phyloP scores from a whole-genome alignment of 2,329 filamentous ascomycete species.

The Pseudocercospora crystallina region DNA sequence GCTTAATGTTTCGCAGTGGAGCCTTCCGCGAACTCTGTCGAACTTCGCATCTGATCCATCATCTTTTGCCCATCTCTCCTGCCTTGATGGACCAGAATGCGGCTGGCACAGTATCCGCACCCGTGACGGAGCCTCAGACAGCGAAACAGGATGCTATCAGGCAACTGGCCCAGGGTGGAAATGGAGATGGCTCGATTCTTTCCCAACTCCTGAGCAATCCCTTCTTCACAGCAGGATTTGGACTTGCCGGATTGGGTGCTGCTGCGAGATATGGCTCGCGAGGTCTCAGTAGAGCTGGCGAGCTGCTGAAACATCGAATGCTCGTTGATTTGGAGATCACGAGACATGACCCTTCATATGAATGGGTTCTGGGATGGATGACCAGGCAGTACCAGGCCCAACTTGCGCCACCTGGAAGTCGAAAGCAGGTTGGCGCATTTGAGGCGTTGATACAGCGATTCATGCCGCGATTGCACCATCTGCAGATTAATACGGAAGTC shows the following conservation, averaged over 20 bases:
- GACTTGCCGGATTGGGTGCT: conserved; percentile 84
- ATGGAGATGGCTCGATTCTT: conserved; percentile 42
- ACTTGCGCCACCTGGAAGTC: conserved; percentile 38
- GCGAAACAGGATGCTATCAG: conserved; percentile 37
- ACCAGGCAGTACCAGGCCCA: conserved; percentile 55
- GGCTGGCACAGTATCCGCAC: conserved; percentile 22
- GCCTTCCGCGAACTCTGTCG: no score
- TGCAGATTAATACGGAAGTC: conserved; percentile 65
- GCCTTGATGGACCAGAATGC: conserved; percentile 38
- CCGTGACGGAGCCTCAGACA: conserved; percentile 8
- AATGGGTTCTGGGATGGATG: conserved; percentile 93
- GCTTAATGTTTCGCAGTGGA: no score
- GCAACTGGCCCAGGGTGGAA: conserved; percentile 35
- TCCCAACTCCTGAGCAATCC: conserved; percentile 51
- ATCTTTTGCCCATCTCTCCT: neutral
- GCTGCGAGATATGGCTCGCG: conserved; percentile 77
- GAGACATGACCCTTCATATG: conserved; percentile 88
- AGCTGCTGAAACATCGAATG: conserved; percentile 76
- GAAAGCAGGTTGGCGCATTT: conserved; percentile 43
- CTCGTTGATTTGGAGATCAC: conserved; percentile 96
- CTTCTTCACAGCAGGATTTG: conserved; percentile 67
- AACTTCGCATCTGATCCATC: no score
- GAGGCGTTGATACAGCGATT: conserved; percentile 57
- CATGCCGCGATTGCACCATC: conserved; percentile 61
- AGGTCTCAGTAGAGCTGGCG: conserved; percentile 69